Conservation (phyloP, 495 filamentous ascomycete genomes). For the Hapsidospora chrysogenum region DNA sequence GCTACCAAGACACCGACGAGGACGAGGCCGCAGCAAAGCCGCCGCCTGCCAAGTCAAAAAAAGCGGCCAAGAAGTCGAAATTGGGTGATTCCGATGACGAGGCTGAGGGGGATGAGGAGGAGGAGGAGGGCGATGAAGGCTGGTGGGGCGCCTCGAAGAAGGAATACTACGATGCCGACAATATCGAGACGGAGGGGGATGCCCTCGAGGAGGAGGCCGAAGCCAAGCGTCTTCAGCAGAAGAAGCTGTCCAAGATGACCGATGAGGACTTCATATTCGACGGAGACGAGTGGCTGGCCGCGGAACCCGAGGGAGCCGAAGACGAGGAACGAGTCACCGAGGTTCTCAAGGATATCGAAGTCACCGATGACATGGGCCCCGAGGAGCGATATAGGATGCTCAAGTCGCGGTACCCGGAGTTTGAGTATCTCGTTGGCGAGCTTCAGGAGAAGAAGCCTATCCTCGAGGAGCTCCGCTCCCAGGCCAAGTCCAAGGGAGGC, state of each 20-base stretch:
- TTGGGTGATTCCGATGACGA: conserved; percentile 24
- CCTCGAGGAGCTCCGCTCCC: conserved; percentile 35
- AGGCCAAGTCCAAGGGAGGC: conserved; percentile 36
- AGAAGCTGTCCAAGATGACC: conserved; percentile 68
- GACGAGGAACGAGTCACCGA: conserved; percentile 53
- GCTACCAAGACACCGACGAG: conserved; percentile 40
- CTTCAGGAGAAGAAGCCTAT: conserved; percentile 53
- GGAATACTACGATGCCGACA: conserved; percentile 84
- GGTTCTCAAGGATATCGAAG: conserved; percentile 61
- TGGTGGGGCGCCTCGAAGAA: conserved; percentile 79
- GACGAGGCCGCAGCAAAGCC: conserved; percentile 8
- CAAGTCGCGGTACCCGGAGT: conserved; percentile 74
- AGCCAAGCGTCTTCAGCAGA: conserved; percentile 71
- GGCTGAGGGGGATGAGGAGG: conserved; percentile 27
- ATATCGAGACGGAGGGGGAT: conserved; percentile 81
- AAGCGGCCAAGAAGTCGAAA: conserved; percentile 11
- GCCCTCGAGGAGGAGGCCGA: conserved; percentile 85
- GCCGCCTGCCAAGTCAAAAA: conserved; percentile 3
- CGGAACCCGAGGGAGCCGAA: conserved; percentile 23
- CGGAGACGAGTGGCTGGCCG: conserved; percentile 61
- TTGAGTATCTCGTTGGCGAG: conserved; percentile 69
- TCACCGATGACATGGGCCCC: conserved; percentile 60
- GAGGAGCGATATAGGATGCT: conserved; percentile 65
- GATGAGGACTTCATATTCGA: conserved; percentile 89
- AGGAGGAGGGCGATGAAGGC: conserved; percentile 57